A percentile compares a stretch with the other conserved stretches of the same genome.
Conservation (phyloP, 2,329 filamentous ascomycete species). For the Ascosphaera pollenicola region DNA sequence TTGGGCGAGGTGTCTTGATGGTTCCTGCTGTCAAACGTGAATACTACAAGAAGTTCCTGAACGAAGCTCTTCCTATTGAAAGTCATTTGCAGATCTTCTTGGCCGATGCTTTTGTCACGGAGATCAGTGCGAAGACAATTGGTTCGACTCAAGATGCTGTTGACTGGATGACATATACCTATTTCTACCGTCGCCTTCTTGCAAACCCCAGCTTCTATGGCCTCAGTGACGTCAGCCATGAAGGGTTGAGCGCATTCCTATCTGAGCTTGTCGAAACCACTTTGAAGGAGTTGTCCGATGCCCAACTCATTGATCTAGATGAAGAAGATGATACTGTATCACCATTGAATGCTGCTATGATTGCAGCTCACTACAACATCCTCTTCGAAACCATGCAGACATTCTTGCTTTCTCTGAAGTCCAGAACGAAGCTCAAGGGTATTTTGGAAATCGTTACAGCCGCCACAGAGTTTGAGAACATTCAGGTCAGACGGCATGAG, state of each 20-base stretch:
- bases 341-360: constrained; percentile 91
- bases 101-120: constrained; percentile 89
- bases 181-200: constrained; percentile 85
- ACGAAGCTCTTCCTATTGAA: constrained; percentile 87
- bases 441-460: constrained; percentile 94
- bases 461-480: constrained; percentile 85
- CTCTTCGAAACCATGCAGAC: constrained; percentile 99
- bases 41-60: constrained; percentile 97
- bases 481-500: constrained; percentile 87
- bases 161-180: constrained; percentile 96
- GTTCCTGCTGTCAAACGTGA: constrained; percentile 82
- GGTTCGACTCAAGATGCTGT: constrained; percentile 91
- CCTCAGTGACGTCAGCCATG: constrained; percentile 67
- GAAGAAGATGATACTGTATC: constrained; percentile 79
- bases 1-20: constrained; percentile 87
- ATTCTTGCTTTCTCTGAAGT: constrained; percentile 73
- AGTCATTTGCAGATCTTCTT: constrained; percentile 80
- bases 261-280: constrained; percentile 90
- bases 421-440: constrained; percentile 83
- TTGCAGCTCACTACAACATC: constrained; percentile 97
- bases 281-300: constrained; percentile 70
- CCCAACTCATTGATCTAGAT: constrained; percentile 88
- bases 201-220: constrained; percentile 96
- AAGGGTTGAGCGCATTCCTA: constrained; percentile 80
- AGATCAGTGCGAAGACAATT: constrained; percentile 91